Conservation (phyloP, 345 rosid species). For the Aquilaria sinensis region DNA sequence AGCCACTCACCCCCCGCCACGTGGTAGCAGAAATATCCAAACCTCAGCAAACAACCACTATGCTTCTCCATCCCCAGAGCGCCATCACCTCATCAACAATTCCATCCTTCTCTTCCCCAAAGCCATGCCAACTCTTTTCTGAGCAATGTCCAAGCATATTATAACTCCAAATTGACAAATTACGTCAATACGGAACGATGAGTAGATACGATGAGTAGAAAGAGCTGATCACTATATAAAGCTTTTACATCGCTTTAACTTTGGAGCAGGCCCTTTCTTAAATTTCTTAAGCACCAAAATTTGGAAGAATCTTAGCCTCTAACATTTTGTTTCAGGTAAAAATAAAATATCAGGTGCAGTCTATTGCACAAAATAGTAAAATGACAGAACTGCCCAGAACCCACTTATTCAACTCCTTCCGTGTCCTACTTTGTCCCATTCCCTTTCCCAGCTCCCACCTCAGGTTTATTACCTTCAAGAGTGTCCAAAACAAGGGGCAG, state of each 20-base stretch:
- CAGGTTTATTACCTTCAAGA: slow-evolving; percentile 20
- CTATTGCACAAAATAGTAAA: neutral
- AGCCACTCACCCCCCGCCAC: slow-evolving; percentile 34
- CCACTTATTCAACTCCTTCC: neutral
- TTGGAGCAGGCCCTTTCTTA: neutral
- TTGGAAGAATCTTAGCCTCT: neutral
- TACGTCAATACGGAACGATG: too few relatives aligned
- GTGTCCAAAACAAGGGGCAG: slow-evolving; percentile 31
- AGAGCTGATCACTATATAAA: neutral
- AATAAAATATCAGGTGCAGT: neutral
- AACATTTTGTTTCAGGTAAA: neutral
- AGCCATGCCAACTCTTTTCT: too few relatives aligned
- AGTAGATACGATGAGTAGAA: neutral
- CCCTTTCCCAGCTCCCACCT: neutral
- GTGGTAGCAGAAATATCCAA: slow-evolving; percentile 49
- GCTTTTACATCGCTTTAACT: neutral
- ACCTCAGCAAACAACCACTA: slow-evolving; percentile 40
- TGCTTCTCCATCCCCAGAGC: slow-evolving; percentile 44
- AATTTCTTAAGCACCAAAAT: neutral
- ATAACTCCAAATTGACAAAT: neutral
- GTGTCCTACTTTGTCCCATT: slow-evolving; percentile 2
- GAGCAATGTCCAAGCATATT: neutral
- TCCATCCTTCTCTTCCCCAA: slow-evolving; percentile 15
- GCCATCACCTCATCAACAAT: slow-evolving; percentile 53
- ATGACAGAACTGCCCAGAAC: neutral